These are phyloP conservation scores for Houttuynia cordata DNA, from an alignment of 164 flowering plant species.

Conservation along the genomic window DNA sequence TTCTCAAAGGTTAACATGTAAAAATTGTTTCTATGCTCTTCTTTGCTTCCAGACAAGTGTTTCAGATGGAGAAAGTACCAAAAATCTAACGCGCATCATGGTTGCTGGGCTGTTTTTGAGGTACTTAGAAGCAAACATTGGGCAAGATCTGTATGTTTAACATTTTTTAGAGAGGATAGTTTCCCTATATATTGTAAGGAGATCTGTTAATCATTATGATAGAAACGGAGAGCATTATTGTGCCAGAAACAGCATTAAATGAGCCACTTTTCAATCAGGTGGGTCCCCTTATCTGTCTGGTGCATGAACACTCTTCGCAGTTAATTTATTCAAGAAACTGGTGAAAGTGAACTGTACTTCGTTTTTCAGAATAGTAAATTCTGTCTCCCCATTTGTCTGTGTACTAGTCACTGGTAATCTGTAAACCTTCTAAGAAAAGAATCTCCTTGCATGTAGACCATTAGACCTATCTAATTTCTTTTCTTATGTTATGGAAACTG, in stretches of 20 bases:
- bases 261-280: not conserved
- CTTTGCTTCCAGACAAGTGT: constrained; percentile 57
- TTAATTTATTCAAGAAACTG: too few relatives aligned
- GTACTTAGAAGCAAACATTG: constrained; percentile 13
- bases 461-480: too few relatives aligned
- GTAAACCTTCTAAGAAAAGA: not conserved
- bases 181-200: not conserved
- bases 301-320: too few relatives aligned
- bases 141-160: not conserved
- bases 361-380: too few relatives aligned
- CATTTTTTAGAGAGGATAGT: too few relatives aligned
- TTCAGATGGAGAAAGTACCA: constrained; percentile 64
- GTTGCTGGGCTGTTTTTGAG: constrained; percentile 84
- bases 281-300: not conserved
- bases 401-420: not conserved
- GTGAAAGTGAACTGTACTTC: too few relatives aligned
- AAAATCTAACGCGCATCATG: constrained; percentile 47
- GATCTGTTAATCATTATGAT: not conserved
- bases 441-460: too few relatives aligned
- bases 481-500: too few relatives aligned
- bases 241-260: not conserved
- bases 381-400: not conserved
- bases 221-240: not conserved
- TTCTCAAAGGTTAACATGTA: not conserved
- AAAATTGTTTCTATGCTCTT: not conserved